Evolutionary conservation across 164 flowering plant genomes (phyloP), one percentile per base, ranked within the genome.

Genomic region (Litsea cubeba): DNA sequence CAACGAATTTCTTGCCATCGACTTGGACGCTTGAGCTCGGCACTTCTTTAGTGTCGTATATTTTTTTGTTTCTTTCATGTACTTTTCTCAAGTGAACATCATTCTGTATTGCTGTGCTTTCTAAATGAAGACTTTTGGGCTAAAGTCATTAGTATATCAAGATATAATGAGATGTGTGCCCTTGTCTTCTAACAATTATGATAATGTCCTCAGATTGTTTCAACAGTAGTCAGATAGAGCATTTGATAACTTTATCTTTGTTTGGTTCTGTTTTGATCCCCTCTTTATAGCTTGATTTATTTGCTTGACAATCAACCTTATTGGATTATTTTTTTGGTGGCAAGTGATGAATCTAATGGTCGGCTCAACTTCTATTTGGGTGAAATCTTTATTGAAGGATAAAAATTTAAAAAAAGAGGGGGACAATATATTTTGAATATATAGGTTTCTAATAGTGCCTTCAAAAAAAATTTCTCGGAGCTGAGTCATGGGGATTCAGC

Each of bases 1-100:
- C 99, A 25, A 40, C 95, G 17, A 50, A 75, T 70, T 76, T 91
- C 12, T 67, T 90, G 63, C 89, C 79, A 18, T 92, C 96, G 20
- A 89, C 93, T 8, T 93, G 99, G 97, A 90, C 93, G 3, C 92
- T 95, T 1, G 98, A 95, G 79, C 95, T 95, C 72, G 81, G 90
- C 20, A 93, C 96, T 17, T 90, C 99, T n/a, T 79, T 95, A 70
- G 92, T 91, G 11, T 87, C 80, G 2, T 95, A 88, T 70, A 62
- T 90, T 12, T 90, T 86, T 82, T 77, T 95, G 85, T 95, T 95
- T 80, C 78, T 90, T 68, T 86, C 85, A 0, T 93, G 97, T 83
- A 89, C 98, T 82, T 95, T 90, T 71, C 89, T 93, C 79, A 93
- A 95, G 82, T 95, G 82, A 90, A 78, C 40, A 49, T 11, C 12